Conservation (phyloP, 2,329 filamentous ascomycete species). For the Blastomyces percursus region DNA sequence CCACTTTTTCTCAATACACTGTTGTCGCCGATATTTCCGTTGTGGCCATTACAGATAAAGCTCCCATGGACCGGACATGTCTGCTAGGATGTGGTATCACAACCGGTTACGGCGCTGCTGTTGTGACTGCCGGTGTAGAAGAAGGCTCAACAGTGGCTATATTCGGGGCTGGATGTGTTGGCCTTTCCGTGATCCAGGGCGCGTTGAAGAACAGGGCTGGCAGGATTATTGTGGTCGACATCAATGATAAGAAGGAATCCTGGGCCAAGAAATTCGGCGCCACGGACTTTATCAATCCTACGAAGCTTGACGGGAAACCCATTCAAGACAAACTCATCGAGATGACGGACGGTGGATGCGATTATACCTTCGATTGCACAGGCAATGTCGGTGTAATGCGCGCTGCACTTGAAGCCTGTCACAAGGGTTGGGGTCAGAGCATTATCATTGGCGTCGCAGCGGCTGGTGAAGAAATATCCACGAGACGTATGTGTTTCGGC, state of each 20-base stretch:
- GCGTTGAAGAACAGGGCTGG: conserved; percentile 70
- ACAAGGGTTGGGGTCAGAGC: conserved; percentile 98
- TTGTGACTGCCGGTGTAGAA: conserved; percentile 86
- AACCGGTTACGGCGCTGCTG: conserved; percentile 90
- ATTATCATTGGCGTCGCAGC: conserved; percentile 97
- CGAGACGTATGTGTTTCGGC: conserved; percentile 59
- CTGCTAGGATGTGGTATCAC: conserved; percentile 97
- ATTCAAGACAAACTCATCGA: conserved; percentile 90
- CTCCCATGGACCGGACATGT: conserved; percentile 92
- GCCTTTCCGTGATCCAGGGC: conserved; percentile 88
- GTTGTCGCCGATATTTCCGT: conserved; percentile 98
- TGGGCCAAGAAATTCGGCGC: conserved; percentile 94
- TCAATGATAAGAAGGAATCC: conserved; percentile 82
- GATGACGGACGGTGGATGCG: conserved; percentile 95
- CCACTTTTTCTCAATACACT: conserved; percentile 97
- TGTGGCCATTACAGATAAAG: conserved; percentile 79
- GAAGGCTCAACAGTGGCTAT: conserved; percentile 80
- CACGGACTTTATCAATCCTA: conserved; percentile 93
- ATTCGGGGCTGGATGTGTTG: conserved; percentile 93
- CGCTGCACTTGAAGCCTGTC: conserved; percentile 88
- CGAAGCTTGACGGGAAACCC: conserved; percentile 60
- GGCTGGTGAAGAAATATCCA: conserved; percentile 89
- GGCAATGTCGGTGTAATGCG: conserved; percentile 96
- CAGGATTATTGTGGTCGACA: conserved; percentile 54
- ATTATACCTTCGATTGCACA: conserved; percentile 99